Percentiles rank a stretch among this genome's conserved stretches.
Conservation (phyloP, 2,329 filamentous ascomycete species). For the Chalara sp. region DNA sequence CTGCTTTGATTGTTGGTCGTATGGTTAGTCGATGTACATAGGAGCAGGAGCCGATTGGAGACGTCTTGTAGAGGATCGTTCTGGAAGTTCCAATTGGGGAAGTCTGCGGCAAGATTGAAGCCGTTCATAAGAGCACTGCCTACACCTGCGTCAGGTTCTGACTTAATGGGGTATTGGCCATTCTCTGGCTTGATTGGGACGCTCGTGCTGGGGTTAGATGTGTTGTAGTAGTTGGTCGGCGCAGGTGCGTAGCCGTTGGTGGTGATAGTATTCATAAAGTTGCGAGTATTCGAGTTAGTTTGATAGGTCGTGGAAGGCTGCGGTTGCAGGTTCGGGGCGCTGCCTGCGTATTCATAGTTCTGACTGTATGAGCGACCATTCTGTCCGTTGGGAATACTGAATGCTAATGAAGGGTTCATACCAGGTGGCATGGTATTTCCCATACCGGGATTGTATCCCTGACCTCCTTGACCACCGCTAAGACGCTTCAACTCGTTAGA, state of each 20-base stretch:
- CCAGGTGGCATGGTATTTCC: constrained; percentile 54
- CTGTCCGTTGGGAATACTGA: constrained; percentile 56
- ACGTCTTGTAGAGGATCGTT: constrained; percentile 42
- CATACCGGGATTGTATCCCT: constrained; percentile 52
- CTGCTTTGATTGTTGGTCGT: constrained; percentile 47
- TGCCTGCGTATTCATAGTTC: constrained; percentile 29
- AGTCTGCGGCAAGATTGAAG: constrained; percentile 22
- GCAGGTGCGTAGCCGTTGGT: constrained; percentile 52
- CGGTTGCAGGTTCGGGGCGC: constrained; percentile 23
- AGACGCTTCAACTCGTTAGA: constrained; percentile 54
- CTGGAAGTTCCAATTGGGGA: constrained; percentile 34
- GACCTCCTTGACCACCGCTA: constrained; percentile 46
- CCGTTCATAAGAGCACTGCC: constrained; percentile 26
- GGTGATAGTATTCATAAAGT: constrained; percentile 38
- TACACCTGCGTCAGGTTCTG: constrained; percentile 10
- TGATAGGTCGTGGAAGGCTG: constrained; percentile 20
- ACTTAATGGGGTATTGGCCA: constrained; percentile 44
- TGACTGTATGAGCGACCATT: constrained; percentile 40
- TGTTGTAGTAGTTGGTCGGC: constrained; percentile 45
- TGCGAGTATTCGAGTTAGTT: constrained; percentile 12
- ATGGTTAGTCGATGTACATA: constrained; percentile 50
- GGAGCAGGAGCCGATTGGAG: constrained; percentile 48
- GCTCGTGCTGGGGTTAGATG: constrained; percentile 62
- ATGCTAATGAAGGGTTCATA: constrained; percentile 54
- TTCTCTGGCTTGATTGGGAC: constrained; percentile 54